Evolutionary conservation across 805 yeast species (phyloP).

Genomic region (Kodamaea hsintzibuensis): DNA sequence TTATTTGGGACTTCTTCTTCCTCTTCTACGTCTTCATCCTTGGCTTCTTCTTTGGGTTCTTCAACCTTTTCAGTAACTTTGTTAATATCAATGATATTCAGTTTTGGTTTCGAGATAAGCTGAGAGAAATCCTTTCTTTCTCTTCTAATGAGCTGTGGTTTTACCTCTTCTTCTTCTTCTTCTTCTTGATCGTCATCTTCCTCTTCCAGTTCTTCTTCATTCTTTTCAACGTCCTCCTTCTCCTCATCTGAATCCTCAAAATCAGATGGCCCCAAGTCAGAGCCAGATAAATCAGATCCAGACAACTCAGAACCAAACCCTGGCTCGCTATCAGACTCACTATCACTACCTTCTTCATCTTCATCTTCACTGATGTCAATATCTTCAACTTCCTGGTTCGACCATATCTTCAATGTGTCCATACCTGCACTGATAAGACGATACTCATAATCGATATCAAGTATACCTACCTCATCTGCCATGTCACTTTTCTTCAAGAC

Average conservation of each 20-base stretch:
- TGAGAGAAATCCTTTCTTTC: constrained; percentile 13
- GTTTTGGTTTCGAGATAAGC: constrained; percentile 18
- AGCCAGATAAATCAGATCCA: constrained; percentile 4
- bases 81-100: constrained; percentile 21
- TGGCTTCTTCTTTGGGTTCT: constrained; percentile 14
- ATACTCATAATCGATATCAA: constrained; percentile 82
- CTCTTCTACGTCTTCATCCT: constrained; percentile 16
- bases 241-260: constrained; percentile 14
- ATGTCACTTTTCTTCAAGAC: constrained; percentile 35
- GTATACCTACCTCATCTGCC: constrained; percentile 69
- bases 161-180: constrained; percentile 12
- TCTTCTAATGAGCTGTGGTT: constrained; percentile 15
- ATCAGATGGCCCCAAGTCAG: constrained; percentile 12
- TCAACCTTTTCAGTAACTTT: constrained; percentile 14
- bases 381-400: constrained; percentile 29
- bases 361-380: constrained; percentile 14
- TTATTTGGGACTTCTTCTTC: constrained; percentile 23
- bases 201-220: constrained; percentile 10
- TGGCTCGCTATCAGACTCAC: constrained; percentile 4
- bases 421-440: constrained; percentile 81
- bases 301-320: not conserved
- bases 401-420: constrained; percentile 82
- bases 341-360: constrained; percentile 12
- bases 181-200: constrained; percentile 14
- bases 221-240: constrained; percentile 17